A percentile compares a stretch with the other conserved stretches of the same genome.
Conservation (phyloP, 106 monocot genomes). For the Allium cepa region DNA sequence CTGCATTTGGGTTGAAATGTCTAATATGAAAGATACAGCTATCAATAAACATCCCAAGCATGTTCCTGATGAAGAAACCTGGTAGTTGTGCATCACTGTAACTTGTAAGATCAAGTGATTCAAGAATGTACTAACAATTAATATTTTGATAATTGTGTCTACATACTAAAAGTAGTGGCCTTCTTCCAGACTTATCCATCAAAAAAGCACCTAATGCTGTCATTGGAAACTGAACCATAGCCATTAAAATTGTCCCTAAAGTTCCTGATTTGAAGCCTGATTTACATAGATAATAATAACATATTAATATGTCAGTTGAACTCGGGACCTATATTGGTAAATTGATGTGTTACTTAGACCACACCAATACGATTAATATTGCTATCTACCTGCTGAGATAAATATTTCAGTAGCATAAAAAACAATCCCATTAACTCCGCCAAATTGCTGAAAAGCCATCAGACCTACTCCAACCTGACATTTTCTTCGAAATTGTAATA, state of each 20-base stretch:
- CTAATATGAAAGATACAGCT: constrained; percentile 41
- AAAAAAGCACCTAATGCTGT: constrained; percentile 52
- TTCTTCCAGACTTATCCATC: constrained; percentile 83
- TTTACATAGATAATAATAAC: too few species aligned
- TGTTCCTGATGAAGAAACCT: constrained; percentile 79
- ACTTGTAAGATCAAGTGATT: background rate
- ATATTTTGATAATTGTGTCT: constrained; percentile 15
- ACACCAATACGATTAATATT: too few species aligned
- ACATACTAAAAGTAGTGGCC: constrained; percentile 61
- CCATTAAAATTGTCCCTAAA: constrained; percentile 55
- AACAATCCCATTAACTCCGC: constrained; percentile 51
- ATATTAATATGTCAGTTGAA: too few species aligned
- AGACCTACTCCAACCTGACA: constrained; percentile 48
- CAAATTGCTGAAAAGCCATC: constrained; percentile 63
- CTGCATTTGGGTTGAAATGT: constrained; percentile 10
- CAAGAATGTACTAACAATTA: background rate
- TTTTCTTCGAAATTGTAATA: too few species aligned
- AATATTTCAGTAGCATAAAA: constrained; percentile 63
- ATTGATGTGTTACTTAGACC: too few species aligned
- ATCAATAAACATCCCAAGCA: constrained; percentile 53
- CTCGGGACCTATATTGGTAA: too few species aligned
- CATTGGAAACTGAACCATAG: constrained; percentile 41
- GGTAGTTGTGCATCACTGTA: background rate
- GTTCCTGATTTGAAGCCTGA: constrained; percentile 40
- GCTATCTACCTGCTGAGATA: constrained; percentile 37